A percentile compares a stretch with the other conserved stretches of the same genome.
These are phyloP conservation scores for Clavispora vitiphila DNA, from an alignment of 805 yeast genomes.

Conservation along the genomic window DNA sequence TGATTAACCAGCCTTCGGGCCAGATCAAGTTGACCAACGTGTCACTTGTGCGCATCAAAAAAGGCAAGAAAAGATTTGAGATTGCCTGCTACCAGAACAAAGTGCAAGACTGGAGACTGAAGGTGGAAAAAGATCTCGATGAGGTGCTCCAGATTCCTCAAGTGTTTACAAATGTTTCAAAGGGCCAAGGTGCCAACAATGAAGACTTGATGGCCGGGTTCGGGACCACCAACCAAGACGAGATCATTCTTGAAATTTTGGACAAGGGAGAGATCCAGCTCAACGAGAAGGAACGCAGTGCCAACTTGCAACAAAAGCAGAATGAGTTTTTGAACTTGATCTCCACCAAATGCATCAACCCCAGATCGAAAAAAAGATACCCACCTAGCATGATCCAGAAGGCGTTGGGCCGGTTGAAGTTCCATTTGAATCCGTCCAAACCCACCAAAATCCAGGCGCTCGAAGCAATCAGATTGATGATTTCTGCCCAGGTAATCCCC, in stretches of 20 bases:
- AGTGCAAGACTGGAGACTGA: slow-evolving; percentile 90
- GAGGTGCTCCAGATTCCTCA: slow-evolving; percentile 96
- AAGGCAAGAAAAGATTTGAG: slow-evolving; percentile 88
- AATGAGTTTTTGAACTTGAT: slow-evolving; percentile 80
- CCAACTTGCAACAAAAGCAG: slow-evolving; percentile 64
- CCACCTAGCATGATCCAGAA: slow-evolving; percentile 94
- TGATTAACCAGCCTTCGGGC: slow-evolving; percentile 80
- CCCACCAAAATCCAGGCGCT: slow-evolving; percentile 85
- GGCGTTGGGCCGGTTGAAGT: slow-evolving; percentile 70
- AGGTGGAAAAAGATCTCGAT: slow-evolving; percentile 87
- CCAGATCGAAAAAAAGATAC: slow-evolving; percentile 81
- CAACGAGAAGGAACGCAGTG: slow-evolving; percentile 86
- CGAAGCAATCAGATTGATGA: slow-evolving; percentile 79
- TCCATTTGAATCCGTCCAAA: slow-evolving; percentile 67
- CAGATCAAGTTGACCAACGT: slow-evolving; percentile 92
- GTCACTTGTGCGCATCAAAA: slow-evolving; percentile 84
- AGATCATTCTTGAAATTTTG: slow-evolving; percentile 74
- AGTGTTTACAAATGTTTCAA: slow-evolving; percentile 86
- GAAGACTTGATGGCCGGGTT: slow-evolving; percentile 75
- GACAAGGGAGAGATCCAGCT: slow-evolving; percentile 92
- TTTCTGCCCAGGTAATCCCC: slow-evolving; percentile 79
- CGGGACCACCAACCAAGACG: slow-evolving; percentile 69
- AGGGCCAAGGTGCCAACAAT: slow-evolving; percentile 87
- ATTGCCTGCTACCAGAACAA: slow-evolving; percentile 96
- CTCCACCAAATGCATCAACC: slow-evolving; percentile 88